phyloP scores from a whole-genome alignment of 1,139 yeast species.

The Pichia terricola region DNA sequence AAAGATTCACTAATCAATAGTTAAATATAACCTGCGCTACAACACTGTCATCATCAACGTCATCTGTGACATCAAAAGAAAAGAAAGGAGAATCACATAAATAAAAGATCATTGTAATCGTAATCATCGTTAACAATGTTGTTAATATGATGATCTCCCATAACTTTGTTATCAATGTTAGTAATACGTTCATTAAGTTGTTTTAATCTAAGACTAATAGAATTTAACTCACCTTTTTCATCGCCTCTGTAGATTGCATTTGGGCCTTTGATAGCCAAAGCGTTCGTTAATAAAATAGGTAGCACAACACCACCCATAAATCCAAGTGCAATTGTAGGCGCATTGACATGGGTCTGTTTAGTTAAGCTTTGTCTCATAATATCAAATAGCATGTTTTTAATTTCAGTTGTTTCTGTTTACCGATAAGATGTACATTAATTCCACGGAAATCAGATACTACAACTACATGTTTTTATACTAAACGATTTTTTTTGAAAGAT shows the following conservation, averaged over 20 bases:
- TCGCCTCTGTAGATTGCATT: constrained; percentile 7
- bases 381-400: constrained; percentile 8
- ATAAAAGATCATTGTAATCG: constrained; percentile 9
- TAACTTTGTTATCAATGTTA: constrained; percentile 12
- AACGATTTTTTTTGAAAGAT: no score
- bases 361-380: constrained; percentile 6
- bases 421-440: not conserved
- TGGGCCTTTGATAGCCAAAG: constrained; percentile 6
- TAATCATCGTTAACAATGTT: constrained; percentile 7
- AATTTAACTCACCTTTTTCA: constrained; percentile 12
- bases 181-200: constrained; percentile 10
- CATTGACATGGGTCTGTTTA: constrained; percentile 5
- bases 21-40: not conserved
- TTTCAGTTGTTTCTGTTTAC: not conserved
- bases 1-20: not conserved
- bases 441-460: no score
- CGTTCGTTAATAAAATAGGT: constrained; percentile 12
- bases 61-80: not conserved
- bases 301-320: constrained; percentile 15
- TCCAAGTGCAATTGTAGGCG: constrained; percentile 13
- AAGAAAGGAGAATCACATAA: not conserved
- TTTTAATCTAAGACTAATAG: constrained; percentile 5
- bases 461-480: no score
- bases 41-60: not conserved
- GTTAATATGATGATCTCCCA: constrained; percentile 7